phyloP scores from a whole-genome alignment of 2,329 filamentous ascomycete species.

The Phialophora chinensis region DNA sequence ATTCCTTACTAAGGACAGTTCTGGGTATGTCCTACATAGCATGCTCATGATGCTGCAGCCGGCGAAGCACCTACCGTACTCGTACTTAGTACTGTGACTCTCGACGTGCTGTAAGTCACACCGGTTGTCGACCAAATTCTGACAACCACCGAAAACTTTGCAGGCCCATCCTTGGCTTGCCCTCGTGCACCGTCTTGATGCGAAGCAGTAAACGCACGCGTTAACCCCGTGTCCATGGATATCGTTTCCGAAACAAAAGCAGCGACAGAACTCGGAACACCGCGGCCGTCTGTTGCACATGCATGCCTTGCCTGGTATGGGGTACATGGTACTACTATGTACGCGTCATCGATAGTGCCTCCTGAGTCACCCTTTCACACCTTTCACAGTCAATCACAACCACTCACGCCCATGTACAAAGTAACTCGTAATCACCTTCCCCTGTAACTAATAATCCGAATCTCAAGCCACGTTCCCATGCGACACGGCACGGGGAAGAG shows the following conservation, averaged over 20 bases:
- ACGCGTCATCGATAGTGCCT: background rate
- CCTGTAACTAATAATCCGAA: background rate
- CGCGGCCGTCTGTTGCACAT: background rate
- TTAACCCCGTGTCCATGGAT: no score
- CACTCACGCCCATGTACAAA: background rate
- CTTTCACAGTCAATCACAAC: background rate
- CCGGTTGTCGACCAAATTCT: no score
- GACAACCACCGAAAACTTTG: no score
- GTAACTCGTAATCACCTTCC: no score
- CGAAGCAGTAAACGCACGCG: no score
- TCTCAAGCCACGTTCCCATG: background rate
- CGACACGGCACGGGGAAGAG: slow-evolving; percentile 1
- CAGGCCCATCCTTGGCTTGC: no score
- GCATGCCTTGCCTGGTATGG: no score
- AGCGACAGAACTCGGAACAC: background rate
- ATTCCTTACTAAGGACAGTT: no score
- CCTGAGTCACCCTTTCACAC: background rate
- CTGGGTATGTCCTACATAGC: background rate
- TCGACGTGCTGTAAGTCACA: background rate
- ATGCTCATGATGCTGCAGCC: no score
- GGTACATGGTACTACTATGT: background rate
- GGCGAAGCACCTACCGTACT: background rate
- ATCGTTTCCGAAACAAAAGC: background rate
- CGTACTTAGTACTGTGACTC: background rate
- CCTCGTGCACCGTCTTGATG: no score